Evolutionary conservation across 2,329 filamentous ascomycete genomes (phyloP).

Genomic region (Grosmannia penicillata): DNA sequence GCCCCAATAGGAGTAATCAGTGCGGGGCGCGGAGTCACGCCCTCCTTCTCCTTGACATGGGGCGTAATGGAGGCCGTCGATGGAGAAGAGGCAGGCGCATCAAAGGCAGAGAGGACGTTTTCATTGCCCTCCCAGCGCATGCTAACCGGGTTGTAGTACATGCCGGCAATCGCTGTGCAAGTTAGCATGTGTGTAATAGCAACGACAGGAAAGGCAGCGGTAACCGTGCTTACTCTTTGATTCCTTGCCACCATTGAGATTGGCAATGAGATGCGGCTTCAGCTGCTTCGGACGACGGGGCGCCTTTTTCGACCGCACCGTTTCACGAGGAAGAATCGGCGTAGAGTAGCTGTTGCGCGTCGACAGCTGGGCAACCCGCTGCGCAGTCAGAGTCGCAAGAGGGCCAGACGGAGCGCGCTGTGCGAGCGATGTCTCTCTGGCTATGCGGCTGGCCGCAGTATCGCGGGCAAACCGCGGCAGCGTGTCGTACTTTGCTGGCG

Average conservation of each 20-base stretch:
- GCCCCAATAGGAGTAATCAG: conserved; percentile 83
- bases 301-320: conserved; percentile 38
- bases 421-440: conserved; percentile 45
- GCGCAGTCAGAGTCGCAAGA: conserved; percentile 38
- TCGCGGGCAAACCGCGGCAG: conserved; percentile 50
- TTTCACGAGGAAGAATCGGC: conserved; percentile 19
- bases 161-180: conserved; percentile 66
- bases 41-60: conserved; percentile 39
- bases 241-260: conserved; percentile 59
- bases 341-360: conserved; percentile 28
- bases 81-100: conserved; percentile 42
- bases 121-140: conserved; percentile 96
- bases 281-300: conserved; percentile 38
- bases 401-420: conserved; percentile 41
- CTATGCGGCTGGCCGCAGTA: conserved; percentile 50
- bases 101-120: conserved; percentile 66
- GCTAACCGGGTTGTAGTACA: conserved; percentile 83
- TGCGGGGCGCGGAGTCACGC: conserved; percentile 49
- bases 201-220: background rate
- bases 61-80: conserved; percentile 31
- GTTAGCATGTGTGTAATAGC: background rate
- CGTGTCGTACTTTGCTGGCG: conserved; percentile 41
- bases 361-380: conserved; percentile 38
- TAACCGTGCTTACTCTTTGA: conserved; percentile 55
- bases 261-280: conserved; percentile 82